phyloP scores from a whole-genome alignment of 2,329 filamentous ascomycete species.

The Colletotrichum neosansevieriae region DNA sequence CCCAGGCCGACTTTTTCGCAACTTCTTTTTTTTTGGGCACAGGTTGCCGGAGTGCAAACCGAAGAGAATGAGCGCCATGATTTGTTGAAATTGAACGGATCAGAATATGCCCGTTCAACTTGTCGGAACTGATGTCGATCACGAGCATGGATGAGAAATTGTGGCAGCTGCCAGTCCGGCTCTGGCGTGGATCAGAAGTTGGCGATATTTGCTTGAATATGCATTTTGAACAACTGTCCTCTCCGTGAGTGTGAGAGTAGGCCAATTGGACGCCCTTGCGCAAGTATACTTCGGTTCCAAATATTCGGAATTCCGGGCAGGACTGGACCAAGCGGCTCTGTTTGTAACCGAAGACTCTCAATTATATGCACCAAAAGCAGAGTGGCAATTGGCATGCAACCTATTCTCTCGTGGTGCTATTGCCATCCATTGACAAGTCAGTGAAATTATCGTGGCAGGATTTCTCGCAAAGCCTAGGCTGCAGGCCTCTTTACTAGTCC shows the following conservation, averaged over 20 bases:
- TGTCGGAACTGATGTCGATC: conserved; percentile 23
- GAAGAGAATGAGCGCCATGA: conserved; percentile 14
- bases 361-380: too few species aligned
- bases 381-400: too few species aligned
- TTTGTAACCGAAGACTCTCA: too few species aligned
- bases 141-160: conserved; percentile 18
- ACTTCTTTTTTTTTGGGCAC: not conserved
- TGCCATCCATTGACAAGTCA: too few species aligned
- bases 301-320: too few species aligned
- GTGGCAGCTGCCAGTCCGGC: conserved; percentile 7
- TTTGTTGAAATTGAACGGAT: conserved; percentile 9
- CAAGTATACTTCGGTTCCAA: too few species aligned
- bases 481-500: too few species aligned
- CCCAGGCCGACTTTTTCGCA: conserved; percentile 11
- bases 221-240: conserved; percentile 12
- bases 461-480: too few species aligned
- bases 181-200: conserved; percentile 37
- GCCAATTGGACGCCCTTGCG: not conserved
- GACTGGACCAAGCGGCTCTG: too few species aligned
- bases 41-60: conserved; percentile 30
- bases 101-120: conserved; percentile 1
- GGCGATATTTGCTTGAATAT: conserved; percentile 4
- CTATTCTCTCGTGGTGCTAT: too few species aligned
- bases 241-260: not conserved
- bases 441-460: too few species aligned